Evolutionary conservation across 75 land plant species (phyloP).

Genomic region (Selaginella moellendorffii): DNA sequence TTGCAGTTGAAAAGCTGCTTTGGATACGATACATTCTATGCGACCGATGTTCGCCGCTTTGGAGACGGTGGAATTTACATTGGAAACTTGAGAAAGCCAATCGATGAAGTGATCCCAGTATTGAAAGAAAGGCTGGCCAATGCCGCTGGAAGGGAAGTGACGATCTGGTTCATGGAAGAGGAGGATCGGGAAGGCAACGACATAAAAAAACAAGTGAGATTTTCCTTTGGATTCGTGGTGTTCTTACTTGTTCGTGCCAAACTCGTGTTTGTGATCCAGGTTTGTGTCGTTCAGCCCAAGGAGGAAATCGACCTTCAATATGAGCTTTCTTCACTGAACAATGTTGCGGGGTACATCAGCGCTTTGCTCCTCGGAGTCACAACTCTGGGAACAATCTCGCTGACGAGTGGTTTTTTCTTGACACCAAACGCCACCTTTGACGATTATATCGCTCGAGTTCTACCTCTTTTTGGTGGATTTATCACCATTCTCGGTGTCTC

Average conservation of each 20-base stretch:
- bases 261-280: conserved; percentile 28
- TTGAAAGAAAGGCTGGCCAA: conserved; percentile 68
- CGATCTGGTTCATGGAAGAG: conserved; percentile 94
- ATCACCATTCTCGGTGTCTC: conserved; percentile 68
- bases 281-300: conserved; percentile 89
- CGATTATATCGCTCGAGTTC: conserved; percentile 61
- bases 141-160: conserved; percentile 82
- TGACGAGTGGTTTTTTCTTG: conserved; percentile 86
- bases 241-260: not conserved
- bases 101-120: conserved; percentile 75
- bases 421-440: conserved; percentile 80
- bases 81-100: conserved; percentile 84
- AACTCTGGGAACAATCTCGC: conserved; percentile 81
- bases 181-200: conserved; percentile 27
- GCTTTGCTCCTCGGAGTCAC: conserved; percentile 52
- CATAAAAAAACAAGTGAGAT: conserved; percentile 61
- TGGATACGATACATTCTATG: conserved; percentile 85
- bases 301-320: conserved; percentile 82
- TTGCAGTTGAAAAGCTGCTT: conserved; percentile 78
- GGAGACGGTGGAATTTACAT: conserved; percentile 95
- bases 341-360: conserved; percentile 58
- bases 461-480: conserved; percentile 82
- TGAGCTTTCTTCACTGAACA: conserved; percentile 57
- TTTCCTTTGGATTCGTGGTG: not conserved
- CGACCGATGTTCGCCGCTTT: conserved; percentile 82